These are phyloP conservation scores for Sarocladiaceae sp. DNA, from an alignment of 2,329 filamentous ascomycete species.

Conservation along the genomic window DNA sequence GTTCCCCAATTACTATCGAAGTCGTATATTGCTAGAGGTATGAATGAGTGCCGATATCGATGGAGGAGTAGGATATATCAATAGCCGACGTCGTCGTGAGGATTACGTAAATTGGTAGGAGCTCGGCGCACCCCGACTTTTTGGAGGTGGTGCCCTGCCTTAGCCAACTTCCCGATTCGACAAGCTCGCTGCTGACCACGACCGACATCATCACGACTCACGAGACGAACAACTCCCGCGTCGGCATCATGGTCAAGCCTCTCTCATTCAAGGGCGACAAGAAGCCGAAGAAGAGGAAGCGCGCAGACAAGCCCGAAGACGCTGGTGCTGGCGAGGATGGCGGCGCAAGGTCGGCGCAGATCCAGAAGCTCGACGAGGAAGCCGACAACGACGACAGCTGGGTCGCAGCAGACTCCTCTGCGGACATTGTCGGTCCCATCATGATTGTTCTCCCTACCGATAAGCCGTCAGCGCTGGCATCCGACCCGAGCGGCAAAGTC, in stretches of 20 bases:
- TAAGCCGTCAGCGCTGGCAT: constrained; percentile 68
- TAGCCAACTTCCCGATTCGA: too few species aligned
- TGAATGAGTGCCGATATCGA: too few species aligned
- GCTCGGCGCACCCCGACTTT: too few species aligned
- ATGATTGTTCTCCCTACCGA: constrained; percentile 76
- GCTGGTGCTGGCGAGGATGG: constrained; percentile 35
- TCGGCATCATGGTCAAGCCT: constrained; percentile 69
- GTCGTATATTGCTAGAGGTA: neutral
- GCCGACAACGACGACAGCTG: constrained; percentile 69
- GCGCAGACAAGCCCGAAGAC: constrained; percentile 41
- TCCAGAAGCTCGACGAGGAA: constrained; percentile 8
- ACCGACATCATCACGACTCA: too few species aligned
- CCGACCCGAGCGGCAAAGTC: constrained; percentile 79
- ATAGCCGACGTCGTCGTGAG: too few species aligned
- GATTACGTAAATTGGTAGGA: too few species aligned
- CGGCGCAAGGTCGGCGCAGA: constrained; percentile 10
- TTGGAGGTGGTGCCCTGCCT: too few species aligned
- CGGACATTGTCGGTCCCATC: constrained; percentile 75
- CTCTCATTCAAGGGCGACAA: constrained; percentile 97
- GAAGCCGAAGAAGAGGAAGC: constrained; percentile 87
- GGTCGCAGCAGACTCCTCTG: constrained; percentile 72
- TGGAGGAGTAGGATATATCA: too few species aligned
- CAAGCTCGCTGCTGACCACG: too few species aligned
- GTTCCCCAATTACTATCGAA: neutral
- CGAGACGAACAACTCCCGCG: neutral